Conservation (phyloP, 2,329 filamentous ascomycete genomes). For the Trichoderma harzianum region DNA sequence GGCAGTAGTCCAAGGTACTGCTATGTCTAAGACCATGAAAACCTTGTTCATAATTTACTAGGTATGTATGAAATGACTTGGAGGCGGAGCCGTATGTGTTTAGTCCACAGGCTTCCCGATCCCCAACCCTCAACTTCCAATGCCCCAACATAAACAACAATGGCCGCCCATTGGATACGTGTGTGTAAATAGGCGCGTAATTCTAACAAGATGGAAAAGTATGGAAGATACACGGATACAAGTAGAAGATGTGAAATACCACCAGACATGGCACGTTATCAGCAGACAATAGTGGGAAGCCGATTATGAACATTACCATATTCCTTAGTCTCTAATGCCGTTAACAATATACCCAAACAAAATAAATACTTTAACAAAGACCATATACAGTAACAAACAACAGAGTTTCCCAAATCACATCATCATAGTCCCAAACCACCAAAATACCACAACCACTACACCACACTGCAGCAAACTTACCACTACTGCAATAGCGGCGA, state of each 20-base stretch:
- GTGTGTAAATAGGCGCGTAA: background rate
- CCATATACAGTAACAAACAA: background rate
- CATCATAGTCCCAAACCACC: background rate
- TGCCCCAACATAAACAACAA: background rate
- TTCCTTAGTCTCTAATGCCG: background rate
- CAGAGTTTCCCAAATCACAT: background rate
- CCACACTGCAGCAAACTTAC: conserved; percentile 3
- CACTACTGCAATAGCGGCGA: background rate
- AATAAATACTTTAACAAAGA: background rate
- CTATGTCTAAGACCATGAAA: too few species aligned
- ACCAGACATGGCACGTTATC: too few species aligned
- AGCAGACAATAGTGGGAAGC: background rate
- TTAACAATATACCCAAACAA: background rate
- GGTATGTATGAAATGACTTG: background rate
- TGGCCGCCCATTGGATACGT: background rate
- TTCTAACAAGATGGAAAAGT: background rate
- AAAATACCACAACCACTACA: background rate
- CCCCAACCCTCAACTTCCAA: background rate
- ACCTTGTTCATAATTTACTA: background rate
- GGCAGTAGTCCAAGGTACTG: too few species aligned
- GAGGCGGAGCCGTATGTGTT: background rate
- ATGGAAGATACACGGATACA: background rate
- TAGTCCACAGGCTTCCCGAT: background rate
- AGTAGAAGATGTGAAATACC: background rate
- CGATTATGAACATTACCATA: background rate